These are phyloP conservation scores for Mentha longifolia DNA, from an alignment of 257 asterid species.

Conservation along the genomic window DNA sequence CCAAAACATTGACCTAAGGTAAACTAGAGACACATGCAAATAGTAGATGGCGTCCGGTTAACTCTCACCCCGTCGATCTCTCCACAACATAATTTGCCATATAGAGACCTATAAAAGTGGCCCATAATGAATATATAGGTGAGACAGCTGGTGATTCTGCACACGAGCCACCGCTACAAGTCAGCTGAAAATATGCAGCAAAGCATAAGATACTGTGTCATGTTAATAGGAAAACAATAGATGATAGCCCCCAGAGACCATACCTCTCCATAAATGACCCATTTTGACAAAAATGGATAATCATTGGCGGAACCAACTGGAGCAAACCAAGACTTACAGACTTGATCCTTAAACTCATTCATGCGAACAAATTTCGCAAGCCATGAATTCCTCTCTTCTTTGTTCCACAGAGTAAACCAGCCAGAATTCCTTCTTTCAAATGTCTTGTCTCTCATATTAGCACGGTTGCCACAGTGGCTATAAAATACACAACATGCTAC, in stretches of 20 bases:
- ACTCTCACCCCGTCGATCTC: conserved; percentile 93
- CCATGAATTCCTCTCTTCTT: conserved; percentile 84
- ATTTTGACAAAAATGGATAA: conserved; percentile 88
- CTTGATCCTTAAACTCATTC: conserved; percentile 88
- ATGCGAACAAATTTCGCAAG: conserved; percentile 77
- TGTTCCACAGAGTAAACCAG: conserved; percentile 82
- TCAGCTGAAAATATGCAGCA: conserved; percentile 60
- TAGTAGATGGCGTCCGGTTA: conserved; percentile 12
- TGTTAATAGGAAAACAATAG: conserved; percentile 21
- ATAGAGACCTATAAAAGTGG: conserved; percentile 97
- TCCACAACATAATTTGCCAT: conserved; percentile 99
- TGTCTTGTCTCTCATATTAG: conserved; percentile 68
- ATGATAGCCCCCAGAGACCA: conserved; percentile 25
- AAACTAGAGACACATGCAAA: background rate
- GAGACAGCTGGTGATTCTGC: conserved; percentile 91
- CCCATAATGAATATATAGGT: conserved; percentile 97
- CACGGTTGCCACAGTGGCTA: conserved; percentile 99
- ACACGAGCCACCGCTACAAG: conserved; percentile 79
- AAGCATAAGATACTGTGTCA: conserved; percentile 36
- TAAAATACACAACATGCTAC: conserved; percentile 99
- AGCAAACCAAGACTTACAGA: conserved; percentile 97
- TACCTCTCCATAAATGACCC: conserved; percentile 99
- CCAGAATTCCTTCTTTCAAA: conserved; percentile 68
- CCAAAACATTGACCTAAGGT: background rate
- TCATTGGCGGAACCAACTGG: conserved; percentile 99